Conservation (phyloP, 2,329 filamentous ascomycete species). For the Saccharata proteae region DNA sequence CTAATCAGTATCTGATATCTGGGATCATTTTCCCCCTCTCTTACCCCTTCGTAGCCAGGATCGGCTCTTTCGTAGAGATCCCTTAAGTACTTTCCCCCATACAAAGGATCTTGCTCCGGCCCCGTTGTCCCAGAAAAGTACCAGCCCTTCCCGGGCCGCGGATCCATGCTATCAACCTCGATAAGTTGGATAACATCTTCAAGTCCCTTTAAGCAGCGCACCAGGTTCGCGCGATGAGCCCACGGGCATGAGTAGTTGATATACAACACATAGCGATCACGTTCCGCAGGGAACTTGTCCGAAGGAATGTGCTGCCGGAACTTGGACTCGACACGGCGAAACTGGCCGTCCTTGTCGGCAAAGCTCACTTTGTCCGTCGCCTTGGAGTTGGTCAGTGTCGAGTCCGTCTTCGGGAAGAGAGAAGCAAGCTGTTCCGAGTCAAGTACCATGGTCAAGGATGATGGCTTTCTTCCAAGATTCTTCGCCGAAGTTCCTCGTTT, state of each 20-base stretch:
- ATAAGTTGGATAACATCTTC: slow-evolving; percentile 36
- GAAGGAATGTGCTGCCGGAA: slow-evolving; percentile 45
- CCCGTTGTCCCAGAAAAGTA: slow-evolving; percentile 19
- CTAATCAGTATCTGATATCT: slow-evolving; percentile 42
- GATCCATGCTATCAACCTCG: slow-evolving; percentile 19
- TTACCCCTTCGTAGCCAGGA: slow-evolving; percentile 28
- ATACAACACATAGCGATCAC: slow-evolving; percentile 48
- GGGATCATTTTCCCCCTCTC: too few species aligned
- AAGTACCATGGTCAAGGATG: too few species aligned
- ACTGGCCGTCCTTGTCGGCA: slow-evolving; percentile 40
- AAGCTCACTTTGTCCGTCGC: too few species aligned
- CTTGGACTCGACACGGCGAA: slow-evolving; percentile 40
- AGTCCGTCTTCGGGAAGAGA: too few species aligned
- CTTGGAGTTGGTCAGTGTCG: too few species aligned
- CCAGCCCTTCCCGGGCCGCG: slow-evolving; percentile 16
- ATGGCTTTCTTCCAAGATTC: too few species aligned
- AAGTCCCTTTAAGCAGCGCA: slow-evolving; percentile 36
- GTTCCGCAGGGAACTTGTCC: slow-evolving; percentile 43
- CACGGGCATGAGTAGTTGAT: slow-evolving; percentile 49
- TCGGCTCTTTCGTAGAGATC: slow-evolving; percentile 63
- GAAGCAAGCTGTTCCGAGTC: too few species aligned
- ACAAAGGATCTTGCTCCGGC: slow-evolving; percentile 17
- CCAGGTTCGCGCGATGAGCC: slow-evolving; percentile 41
- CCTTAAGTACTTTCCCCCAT: slow-evolving; percentile 29
- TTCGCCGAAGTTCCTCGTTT: too few species aligned